Evolutionary conservation across 176 grass and related monocot genomes (phyloP).

Genomic region (Triticum dicoccoides): DNA sequence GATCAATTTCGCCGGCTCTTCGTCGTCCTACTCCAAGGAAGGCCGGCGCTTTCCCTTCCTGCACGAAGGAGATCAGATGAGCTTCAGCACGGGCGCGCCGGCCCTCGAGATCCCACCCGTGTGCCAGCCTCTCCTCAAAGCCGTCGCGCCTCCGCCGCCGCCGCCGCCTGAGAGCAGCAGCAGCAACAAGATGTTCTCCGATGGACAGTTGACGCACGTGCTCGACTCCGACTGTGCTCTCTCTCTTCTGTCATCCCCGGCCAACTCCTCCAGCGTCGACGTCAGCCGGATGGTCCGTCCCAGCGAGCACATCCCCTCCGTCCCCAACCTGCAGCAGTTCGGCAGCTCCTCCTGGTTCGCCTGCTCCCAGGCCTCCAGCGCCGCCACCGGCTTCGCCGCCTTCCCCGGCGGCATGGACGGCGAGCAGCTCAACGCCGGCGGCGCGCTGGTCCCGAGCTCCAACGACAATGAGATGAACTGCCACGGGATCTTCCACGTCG

Average conservation of each 20-base stretch:
- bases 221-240: constrained; percentile 77
- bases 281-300: constrained; percentile 40
- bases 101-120: constrained; percentile 19
- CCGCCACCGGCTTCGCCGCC: constrained; percentile 17
- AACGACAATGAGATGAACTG: constrained; percentile 50
- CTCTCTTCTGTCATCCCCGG: constrained; percentile 89
- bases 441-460: constrained; percentile 32
- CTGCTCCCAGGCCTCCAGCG: constrained; percentile 39
- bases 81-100: constrained; percentile 17
- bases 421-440: constrained; percentile 29
- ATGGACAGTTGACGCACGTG: constrained; percentile 33
- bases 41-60: constrained; percentile 63
- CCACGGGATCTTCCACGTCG: constrained; percentile 64
- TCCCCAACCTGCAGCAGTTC: constrained; percentile 45
- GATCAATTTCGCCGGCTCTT: constrained; percentile 10
- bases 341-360: constrained; percentile 34
- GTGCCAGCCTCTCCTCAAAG: constrained; percentile 52
- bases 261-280: constrained; percentile 53
- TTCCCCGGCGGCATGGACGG: constrained; percentile 43
- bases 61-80: constrained; percentile 40
- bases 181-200: constrained; percentile 58
- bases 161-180: constrained; percentile 54
- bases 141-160: not conserved
- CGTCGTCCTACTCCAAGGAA: constrained; percentile 44
- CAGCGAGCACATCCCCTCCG: constrained; percentile 41